phyloP scores from a whole-genome alignment of 1,139 yeast genomes.

The Maudiozyma humilis region DNA sequence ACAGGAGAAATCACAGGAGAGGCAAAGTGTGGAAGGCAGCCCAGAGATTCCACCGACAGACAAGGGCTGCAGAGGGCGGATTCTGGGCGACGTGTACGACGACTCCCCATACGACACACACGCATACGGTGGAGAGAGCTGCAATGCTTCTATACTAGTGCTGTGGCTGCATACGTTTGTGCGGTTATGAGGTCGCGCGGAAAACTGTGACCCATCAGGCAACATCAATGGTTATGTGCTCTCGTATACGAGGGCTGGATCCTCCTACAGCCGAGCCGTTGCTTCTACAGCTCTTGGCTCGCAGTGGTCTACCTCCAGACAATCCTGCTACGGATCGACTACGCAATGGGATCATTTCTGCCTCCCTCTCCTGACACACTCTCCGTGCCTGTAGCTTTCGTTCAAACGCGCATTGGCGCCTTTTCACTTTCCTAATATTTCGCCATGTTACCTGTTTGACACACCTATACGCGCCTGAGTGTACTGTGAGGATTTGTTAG shows the following conservation, averaged over 20 bases:
- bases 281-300: background rate
- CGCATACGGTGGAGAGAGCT: no score
- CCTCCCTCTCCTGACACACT: background rate
- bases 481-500: background rate
- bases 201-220: no score
- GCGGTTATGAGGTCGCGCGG: no score
- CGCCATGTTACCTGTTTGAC: no score
- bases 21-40: background rate
- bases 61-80: background rate
- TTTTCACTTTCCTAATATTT: no score
- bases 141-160: no score
- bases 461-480: background rate
- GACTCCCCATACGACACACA: no score
- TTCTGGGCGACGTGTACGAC: background rate
- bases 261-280: background rate
- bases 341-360: background rate
- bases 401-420: background rate
- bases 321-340: background rate
- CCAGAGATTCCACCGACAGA: background rate
- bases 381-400: background rate
- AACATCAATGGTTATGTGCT: no score
- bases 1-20: background rate
- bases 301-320: background rate
- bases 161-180: no score
- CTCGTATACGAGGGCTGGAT: background rate